Evolutionary conservation across 768 basidiomycete genomes (phyloP).

Genomic region (Asterophora lycoperdoides): DNA sequence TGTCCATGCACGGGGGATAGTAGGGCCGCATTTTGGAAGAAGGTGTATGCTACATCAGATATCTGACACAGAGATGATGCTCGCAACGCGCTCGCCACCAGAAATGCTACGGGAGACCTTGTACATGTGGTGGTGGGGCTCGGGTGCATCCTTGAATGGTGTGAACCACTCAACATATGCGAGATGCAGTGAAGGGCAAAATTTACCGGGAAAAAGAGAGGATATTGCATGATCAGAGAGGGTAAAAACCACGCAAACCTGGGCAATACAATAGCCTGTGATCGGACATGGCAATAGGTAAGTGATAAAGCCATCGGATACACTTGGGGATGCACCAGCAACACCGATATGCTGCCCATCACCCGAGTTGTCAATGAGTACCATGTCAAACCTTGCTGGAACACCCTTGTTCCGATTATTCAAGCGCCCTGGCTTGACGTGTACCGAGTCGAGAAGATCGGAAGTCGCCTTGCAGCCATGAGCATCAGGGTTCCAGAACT

Average conservation of each 20-base stretch:
- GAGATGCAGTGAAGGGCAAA: slow-evolving; percentile 12
- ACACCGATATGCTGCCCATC: not conserved
- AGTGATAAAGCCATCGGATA: not conserved
- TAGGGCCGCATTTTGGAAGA: slow-evolving; percentile 22
- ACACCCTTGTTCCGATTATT: slow-evolving; percentile 14
- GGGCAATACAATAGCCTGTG: slow-evolving; percentile 19
- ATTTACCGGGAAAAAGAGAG: not conserved
- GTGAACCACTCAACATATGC: slow-evolving; percentile 27
- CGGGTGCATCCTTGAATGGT: slow-evolving; percentile 10
- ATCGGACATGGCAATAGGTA: not conserved
- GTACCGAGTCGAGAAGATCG: slow-evolving; percentile 25
- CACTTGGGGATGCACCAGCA: too few relatives aligned
- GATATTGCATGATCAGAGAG: slow-evolving; percentile 8
- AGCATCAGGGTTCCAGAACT: slow-evolving; percentile 25
- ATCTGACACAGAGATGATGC: slow-evolving; percentile 24
- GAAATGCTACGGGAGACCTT: slow-evolving; percentile 8
- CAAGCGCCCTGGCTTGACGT: slow-evolving; percentile 20
- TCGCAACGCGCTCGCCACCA: slow-evolving; percentile 12
- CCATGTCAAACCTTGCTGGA: slow-evolving; percentile 28
- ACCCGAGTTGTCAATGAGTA: slow-evolving; percentile 17
- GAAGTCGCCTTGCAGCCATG: slow-evolving; percentile 5
- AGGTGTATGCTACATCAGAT: slow-evolving; percentile 28
- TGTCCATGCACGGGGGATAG: slow-evolving; percentile 17
- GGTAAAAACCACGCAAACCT: slow-evolving; percentile 17
- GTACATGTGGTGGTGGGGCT: slow-evolving; percentile 17